A percentile compares a stretch with the other conserved stretches of the same genome.
Evolutionary conservation across 345 rosid genomes (phyloP).

Genomic region (Laguncularia racemosa): DNA sequence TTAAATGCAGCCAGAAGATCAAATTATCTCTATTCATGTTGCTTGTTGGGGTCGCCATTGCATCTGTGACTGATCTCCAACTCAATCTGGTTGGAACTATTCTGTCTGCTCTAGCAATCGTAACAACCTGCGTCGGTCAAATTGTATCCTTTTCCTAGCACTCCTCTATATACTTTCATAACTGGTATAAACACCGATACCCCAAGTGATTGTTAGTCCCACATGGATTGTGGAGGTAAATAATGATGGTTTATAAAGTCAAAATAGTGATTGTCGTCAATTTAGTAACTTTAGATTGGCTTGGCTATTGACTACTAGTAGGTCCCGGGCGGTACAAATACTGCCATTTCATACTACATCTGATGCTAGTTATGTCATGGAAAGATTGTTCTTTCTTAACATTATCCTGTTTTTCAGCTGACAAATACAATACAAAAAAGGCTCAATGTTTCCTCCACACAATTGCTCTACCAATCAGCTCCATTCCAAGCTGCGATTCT

Average conservation of each 20-base stretch:
- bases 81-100: slow-evolving; percentile 76
- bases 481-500: slow-evolving; percentile 98
- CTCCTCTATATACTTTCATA: background rate
- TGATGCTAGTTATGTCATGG: background rate
- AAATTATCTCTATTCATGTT: slow-evolving; percentile 60
- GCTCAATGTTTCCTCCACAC: slow-evolving; percentile 90
- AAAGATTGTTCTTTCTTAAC: slow-evolving; percentile 14
- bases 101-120: slow-evolving; percentile 78
- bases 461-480: slow-evolving; percentile 91
- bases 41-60: slow-evolving; percentile 83
- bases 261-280: too few relatives aligned
- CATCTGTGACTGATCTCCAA: slow-evolving; percentile 95
- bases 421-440: slow-evolving; percentile 95
- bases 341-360: background rate
- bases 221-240: too few relatives aligned
- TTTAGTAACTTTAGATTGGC: too few relatives aligned
- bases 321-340: too few relatives aligned
- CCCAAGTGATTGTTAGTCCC: too few relatives aligned
- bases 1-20: slow-evolving; percentile 63
- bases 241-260: too few relatives aligned
- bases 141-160: slow-evolving; percentile 52
- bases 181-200: background rate
- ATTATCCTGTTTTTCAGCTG: slow-evolving; percentile 35
- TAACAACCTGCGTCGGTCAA: slow-evolving; percentile 93
- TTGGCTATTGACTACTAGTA: too few relatives aligned